Base-by-base conservation (phyloP, 2,329 filamentous ascomycete genomes). In the Aspergillus flavus region DNA sequence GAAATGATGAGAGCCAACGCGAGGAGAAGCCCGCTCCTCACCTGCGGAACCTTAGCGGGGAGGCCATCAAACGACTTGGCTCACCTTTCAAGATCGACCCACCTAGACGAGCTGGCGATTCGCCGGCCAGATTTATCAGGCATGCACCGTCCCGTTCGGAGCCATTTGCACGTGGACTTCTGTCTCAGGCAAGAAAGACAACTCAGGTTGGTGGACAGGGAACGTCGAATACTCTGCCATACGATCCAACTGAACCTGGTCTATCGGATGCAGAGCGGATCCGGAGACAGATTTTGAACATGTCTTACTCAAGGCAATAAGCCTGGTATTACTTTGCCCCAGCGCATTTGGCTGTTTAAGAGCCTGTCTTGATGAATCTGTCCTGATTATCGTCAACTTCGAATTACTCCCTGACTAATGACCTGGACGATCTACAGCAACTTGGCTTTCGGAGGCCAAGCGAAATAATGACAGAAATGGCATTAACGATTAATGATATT, bases 1-100 rank as follows among this genome's bases (percentile, higher is more conserved):
- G 71, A 59, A 62, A 69, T 26, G 70, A 73, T 34, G 72, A 72
- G 53, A 66, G 57, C 12, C 64, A 61, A 5, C 68, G 68, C 34
- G 46, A 65, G 21, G 59, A 66, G 46, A 75, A 73, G 59, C 65
- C 69, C 12, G 66, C 67, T 1, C 61, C 65, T 16, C 68, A 69
- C 14, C 66, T 79, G 32, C 66, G 76, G 43, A 76, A 75, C 41
- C 71, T 79, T 28, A 71, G 72, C 19, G 69, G 74, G 6, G 80
- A 81, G 61, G 74, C 73, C 39, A 78, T 81, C 58, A 81, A 80
- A 61, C 78, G 81, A 45, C 73, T 84, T 21, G 81, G 81, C 28
- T 83, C 82, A 34, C 82, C 82, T 2, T 84, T 84, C 64, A 77
- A 79, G 60, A 69, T 79, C 11, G 78, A 82, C 63, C 72, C 66